A percentile compares a stretch with the other conserved stretches of the same genome.
phyloP scores from a whole-genome alignment of 2,329 filamentous ascomycete species.

The Chaetomium sp. region DNA sequence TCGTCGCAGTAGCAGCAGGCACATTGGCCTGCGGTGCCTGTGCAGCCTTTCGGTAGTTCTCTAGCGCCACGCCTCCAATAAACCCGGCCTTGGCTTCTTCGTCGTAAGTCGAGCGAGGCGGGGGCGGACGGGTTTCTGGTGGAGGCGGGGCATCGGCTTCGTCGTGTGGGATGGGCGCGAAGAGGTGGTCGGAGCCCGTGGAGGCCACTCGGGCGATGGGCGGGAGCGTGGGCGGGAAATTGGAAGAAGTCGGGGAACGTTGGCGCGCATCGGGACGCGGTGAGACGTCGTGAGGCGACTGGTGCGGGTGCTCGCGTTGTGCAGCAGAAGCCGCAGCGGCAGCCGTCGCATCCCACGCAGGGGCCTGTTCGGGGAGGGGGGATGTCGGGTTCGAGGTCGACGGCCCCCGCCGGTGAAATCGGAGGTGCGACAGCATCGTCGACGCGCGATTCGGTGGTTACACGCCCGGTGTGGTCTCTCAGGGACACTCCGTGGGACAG shows the following conservation, averaged over 20 bases:
- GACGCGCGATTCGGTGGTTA: neutral
- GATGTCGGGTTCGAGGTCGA: slow-evolving; percentile 45
- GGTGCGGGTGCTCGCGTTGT: slow-evolving; percentile 37
- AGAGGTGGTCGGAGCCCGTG: slow-evolving; percentile 27
- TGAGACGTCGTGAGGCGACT: slow-evolving; percentile 33
- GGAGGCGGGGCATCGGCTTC: slow-evolving; percentile 22
- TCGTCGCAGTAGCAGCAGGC: slow-evolving; percentile 13
- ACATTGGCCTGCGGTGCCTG: slow-evolving; percentile 19
- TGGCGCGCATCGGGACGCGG: slow-evolving; percentile 31
- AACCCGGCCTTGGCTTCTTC: slow-evolving; percentile 35
- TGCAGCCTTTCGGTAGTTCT: slow-evolving; percentile 41
- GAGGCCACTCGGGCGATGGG: slow-evolving; percentile 46
- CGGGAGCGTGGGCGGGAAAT: slow-evolving; percentile 43
- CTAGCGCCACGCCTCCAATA: slow-evolving; percentile 49
- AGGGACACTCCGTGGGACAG: neutral
- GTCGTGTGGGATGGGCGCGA: slow-evolving; percentile 6
- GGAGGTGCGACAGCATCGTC: slow-evolving; percentile 33
- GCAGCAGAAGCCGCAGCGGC: slow-evolving; percentile 20
- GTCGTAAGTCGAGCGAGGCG: slow-evolving; percentile 31
- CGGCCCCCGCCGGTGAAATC: slow-evolving; percentile 51
- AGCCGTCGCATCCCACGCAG: slow-evolving; percentile 30
- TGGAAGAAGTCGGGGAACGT: slow-evolving; percentile 31
- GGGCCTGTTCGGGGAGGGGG: slow-evolving; percentile 41
- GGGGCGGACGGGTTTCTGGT: slow-evolving; percentile 17
- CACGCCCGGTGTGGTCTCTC: neutral